Evolutionary conservation across 371 early-diverging fungal species (phyloP).

Genomic region (Apophysomyces variabilis): DNA sequence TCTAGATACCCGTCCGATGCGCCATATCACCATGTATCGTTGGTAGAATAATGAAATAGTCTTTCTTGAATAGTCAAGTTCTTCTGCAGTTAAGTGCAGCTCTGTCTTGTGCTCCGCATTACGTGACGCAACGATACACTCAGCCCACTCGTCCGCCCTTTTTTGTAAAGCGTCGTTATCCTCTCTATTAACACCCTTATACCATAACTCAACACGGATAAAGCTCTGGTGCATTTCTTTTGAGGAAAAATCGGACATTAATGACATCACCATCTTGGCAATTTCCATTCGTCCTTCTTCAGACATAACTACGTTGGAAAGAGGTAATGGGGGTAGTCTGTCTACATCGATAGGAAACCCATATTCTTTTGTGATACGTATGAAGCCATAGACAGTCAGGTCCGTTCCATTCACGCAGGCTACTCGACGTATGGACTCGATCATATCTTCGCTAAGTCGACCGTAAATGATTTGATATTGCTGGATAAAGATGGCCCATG

Average conservation of each 20-base stretch:
- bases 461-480: background rate
- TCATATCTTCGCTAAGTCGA: background rate
- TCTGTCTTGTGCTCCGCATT: background rate
- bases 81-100: background rate
- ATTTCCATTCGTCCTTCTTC: background rate
- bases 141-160: background rate
- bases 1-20: constrained; percentile 12
- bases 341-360: background rate
- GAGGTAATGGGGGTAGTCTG: background rate
- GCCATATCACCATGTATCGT: constrained; percentile 19
- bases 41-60: constrained; percentile 14
- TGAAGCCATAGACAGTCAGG: background rate
- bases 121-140: background rate
- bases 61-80: constrained; percentile 11
- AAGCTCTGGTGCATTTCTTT: background rate
- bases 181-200: background rate
- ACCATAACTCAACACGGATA: background rate
- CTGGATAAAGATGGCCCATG: background rate
- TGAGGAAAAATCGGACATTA: background rate
- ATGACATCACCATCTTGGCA: background rate
- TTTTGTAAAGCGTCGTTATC: background rate
- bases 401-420: background rate
- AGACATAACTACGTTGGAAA: background rate
- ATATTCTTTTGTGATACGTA: background rate
- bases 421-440: background rate